Percentiles rank a stretch among this genome's conserved stretches.
Evolutionary conservation across 2,329 filamentous ascomycete genomes (phyloP).

Genomic region (Tolypocladium cylindrosporum): DNA sequence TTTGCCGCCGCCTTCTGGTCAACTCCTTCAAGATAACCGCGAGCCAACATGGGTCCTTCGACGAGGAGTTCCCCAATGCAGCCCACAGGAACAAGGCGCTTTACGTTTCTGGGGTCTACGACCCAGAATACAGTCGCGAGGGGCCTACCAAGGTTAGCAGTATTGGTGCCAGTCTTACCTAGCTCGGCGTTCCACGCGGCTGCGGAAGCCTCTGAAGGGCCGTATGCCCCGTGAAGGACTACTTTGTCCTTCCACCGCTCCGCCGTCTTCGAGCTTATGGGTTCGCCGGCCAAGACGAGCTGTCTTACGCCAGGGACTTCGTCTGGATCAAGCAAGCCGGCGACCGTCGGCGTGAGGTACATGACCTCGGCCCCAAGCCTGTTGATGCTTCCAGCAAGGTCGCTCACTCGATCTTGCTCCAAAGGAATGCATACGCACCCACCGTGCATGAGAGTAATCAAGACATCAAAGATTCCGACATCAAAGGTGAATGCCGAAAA

Average conservation of each 20-base stretch:
- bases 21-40: constrained; percentile 37
- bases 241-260: not conserved
- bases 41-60: constrained; percentile 32
- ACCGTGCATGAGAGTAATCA: constrained; percentile 8
- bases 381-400: constrained; percentile 7
- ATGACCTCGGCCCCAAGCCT: not conserved
- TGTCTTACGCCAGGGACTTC: constrained; percentile 1
- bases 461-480: constrained; percentile 8
- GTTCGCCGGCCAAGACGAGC: constrained; percentile 4
- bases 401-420: constrained; percentile 8
- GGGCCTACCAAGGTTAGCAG: not conserved
- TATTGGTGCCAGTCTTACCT: not conserved
- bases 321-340: not conserved
- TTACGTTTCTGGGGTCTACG: constrained; percentile 13
- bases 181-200: not conserved
- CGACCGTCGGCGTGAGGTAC: constrained; percentile 7
- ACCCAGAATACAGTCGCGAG: constrained; percentile 13
- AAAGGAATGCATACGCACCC: constrained; percentile 10
- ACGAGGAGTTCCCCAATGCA: constrained; percentile 22
- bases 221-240: not conserved
- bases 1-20: constrained; percentile 27
- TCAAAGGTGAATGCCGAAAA: constrained; percentile 12
- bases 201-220: constrained; percentile 1
- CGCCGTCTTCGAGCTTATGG: not conserved
- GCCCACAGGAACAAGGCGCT: constrained; percentile 16